Percentiles rank a stretch among this genome's conserved stretches.
Evolutionary conservation across 768 basidiomycete species (phyloP).

Genomic region (Rubroboletus satanas): DNA sequence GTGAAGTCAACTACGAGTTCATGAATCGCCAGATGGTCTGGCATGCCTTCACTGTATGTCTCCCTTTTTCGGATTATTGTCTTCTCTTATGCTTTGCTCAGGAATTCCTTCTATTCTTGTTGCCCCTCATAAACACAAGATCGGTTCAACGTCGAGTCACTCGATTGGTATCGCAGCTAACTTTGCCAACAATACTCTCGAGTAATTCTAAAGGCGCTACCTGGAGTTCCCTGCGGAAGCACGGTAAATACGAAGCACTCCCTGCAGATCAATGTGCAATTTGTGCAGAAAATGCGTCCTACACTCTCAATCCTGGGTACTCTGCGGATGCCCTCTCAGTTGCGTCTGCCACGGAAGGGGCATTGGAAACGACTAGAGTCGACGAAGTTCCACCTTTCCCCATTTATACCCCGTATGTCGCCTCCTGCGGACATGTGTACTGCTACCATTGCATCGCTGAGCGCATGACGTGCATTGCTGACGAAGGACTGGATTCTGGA

Average conservation of each 20-base stretch:
- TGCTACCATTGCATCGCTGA: constrained; percentile 93
- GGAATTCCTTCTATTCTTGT: constrained; percentile 93
- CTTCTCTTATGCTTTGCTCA: constrained; percentile 32
- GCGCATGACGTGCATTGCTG: constrained; percentile 68
- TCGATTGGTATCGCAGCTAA: constrained; percentile 30
- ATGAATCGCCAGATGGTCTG: constrained; percentile 99
- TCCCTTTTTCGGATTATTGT: not conserved
- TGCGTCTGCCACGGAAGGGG: constrained; percentile 18
- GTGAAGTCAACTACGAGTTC: constrained; percentile 95
- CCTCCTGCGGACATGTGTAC: constrained; percentile 82
- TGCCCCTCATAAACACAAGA: constrained; percentile 78
- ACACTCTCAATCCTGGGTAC: constrained; percentile 54
- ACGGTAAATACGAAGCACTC: constrained; percentile 68
- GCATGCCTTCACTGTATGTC: constrained; percentile 91
- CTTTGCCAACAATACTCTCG: constrained; percentile 31
- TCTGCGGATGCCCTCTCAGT: constrained; percentile 45
- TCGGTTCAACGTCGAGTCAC: constrained; percentile 55
- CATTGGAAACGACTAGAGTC: constrained; percentile 14
- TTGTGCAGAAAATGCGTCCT: constrained; percentile 74
- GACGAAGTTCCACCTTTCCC: constrained; percentile 53
- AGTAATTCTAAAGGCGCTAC: constrained; percentile 21
- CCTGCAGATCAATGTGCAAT: constrained; percentile 82
- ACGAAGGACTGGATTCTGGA: constrained; percentile 50
- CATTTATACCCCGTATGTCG: constrained; percentile 77
- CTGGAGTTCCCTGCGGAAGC: constrained; percentile 15